A percentile compares a stretch with the other conserved stretches of the same genome.
Conservation (phyloP, 257 asterid genomes). For the Dorcoceras hygrometricum region DNA sequence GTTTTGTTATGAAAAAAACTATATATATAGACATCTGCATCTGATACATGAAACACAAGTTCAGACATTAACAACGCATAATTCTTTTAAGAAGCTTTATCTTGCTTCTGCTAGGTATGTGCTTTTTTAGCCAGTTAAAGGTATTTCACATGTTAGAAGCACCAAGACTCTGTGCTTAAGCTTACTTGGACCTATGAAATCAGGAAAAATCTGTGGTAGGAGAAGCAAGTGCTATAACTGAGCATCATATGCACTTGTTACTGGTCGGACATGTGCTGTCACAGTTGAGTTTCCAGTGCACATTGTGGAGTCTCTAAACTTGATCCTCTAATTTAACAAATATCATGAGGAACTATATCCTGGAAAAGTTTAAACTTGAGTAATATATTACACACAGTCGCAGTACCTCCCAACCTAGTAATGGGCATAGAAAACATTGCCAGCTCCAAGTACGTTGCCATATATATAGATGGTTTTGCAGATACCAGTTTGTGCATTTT, state of each 20-base stretch:
- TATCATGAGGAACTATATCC: not conserved
- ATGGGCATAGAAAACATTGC: not conserved
- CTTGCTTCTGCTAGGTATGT: not conserved
- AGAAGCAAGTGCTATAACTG: not conserved
- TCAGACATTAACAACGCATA: not conserved
- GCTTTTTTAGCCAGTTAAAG: not conserved
- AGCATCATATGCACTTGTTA: slow-evolving; percentile 8
- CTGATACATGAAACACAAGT: not conserved
- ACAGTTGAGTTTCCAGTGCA: slow-evolving; percentile 7
- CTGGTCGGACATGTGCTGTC: not conserved
- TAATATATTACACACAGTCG: not conserved
- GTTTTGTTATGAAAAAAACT: not conserved
- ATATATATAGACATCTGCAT: slow-evolving; percentile 5
- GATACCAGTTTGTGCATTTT: not conserved
- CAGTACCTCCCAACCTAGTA: not conserved
- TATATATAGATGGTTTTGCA: not conserved
- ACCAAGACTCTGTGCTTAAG: not conserved
- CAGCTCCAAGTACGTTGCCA: not conserved
- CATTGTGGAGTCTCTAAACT: not conserved
- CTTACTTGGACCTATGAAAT: not conserved
- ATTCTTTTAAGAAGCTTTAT: not conserved
- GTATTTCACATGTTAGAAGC: not conserved
- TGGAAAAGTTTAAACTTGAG: not conserved
- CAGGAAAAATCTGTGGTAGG: not conserved
- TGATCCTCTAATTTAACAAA: too few relatives aligned